phyloP scores from a whole-genome alignment of 805 yeast genomes.

The Pichia heedii region DNA sequence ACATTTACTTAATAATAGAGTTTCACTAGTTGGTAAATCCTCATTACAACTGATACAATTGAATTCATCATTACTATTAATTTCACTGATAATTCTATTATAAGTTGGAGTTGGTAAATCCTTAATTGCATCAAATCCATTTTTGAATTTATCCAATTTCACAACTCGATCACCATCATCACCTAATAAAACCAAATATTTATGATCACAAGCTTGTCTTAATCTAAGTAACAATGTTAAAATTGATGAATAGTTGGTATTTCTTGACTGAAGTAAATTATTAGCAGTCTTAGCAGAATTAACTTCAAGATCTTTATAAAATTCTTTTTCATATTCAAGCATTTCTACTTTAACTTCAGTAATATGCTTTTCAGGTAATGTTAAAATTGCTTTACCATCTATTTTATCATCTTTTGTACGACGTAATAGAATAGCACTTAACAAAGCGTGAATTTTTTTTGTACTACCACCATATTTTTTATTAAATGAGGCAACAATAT shows the following conservation, averaged over 20 bases:
- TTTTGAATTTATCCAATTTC: slow-evolving; percentile 27
- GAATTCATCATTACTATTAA: slow-evolving; percentile 30
- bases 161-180: slow-evolving; percentile 31
- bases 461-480: slow-evolving; percentile 20
- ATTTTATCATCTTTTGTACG: slow-evolving; percentile 63
- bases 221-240: slow-evolving; percentile 66
- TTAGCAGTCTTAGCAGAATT: slow-evolving; percentile 45
- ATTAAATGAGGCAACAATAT: slow-evolving; percentile 50
- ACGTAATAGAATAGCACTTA: slow-evolving; percentile 67
- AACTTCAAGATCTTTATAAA: slow-evolving; percentile 50
- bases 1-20: slow-evolving; percentile 47
- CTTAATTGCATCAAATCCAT: slow-evolving; percentile 19
- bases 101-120: slow-evolving; percentile 18
- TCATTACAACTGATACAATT: slow-evolving; percentile 65
- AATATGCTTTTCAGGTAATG: slow-evolving; percentile 57
- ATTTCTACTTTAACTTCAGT: slow-evolving; percentile 39
- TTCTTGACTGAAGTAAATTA: slow-evolving; percentile 29
- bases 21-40: slow-evolving; percentile 33
- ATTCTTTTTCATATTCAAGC: slow-evolving; percentile 44
- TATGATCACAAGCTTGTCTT: slow-evolving; percentile 83
- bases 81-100: slow-evolving; percentile 24
- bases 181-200: slow-evolving; percentile 63
- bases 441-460: slow-evolving; percentile 58
- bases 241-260: slow-evolving; percentile 41
- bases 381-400: slow-evolving; percentile 70